Base-by-base conservation (phyloP, 2,329 filamentous ascomycete genomes). In the Fusarium euwallaceae region DNA sequence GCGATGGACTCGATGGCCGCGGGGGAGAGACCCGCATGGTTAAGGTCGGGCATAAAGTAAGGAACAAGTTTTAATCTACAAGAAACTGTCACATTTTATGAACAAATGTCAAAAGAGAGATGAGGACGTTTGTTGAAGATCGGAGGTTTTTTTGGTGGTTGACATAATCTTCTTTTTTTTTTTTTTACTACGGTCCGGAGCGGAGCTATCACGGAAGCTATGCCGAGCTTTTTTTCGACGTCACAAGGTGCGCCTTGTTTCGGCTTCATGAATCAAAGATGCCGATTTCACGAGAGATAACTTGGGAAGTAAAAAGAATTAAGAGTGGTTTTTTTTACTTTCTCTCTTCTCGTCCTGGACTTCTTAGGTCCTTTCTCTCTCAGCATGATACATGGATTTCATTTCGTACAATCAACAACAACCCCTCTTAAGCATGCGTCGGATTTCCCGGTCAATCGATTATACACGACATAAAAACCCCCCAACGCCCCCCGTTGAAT, bases 1-100 rank as follows among this genome's bases (percentile, higher is more conserved):
- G 97, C 95, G 82, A 95, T 88, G 80, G 93, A 93, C 89, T 98
- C 97, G 84, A 98, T 90, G 81, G 94, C 84, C 78, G 93, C 94
- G 84, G 94, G 91, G 80, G 93, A 92, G 81, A 93, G 86, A 84
- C 88, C 90, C 85, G 86, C 89, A 87, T 88, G 80, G 75, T 84
- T 84, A 72, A 79, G 75, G 78, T 84, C 82, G 80, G 83, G 85
- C 87, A 89, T 89, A 81, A 81, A 85, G 63, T 41, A 51, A 17
- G 39, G 53, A 36, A 36, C 27, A 55, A 55, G 39, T 45, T 51
- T 63, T 55, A 34, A 66, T 60, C 53, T 62, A 63, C 8, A 51
- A 66, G 71, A 66, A 55, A 60, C 56, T 69, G 64, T 81, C 75
- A 80, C 78, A 80, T 80, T 51, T 74, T 73, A 70, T 45, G 61